Percentiles rank a stretch among this genome's conserved stretches.
These are phyloP conservation scores for Nemania abortiva DNA, from an alignment of 2,329 filamentous ascomycete species.

Conservation along the genomic window DNA sequence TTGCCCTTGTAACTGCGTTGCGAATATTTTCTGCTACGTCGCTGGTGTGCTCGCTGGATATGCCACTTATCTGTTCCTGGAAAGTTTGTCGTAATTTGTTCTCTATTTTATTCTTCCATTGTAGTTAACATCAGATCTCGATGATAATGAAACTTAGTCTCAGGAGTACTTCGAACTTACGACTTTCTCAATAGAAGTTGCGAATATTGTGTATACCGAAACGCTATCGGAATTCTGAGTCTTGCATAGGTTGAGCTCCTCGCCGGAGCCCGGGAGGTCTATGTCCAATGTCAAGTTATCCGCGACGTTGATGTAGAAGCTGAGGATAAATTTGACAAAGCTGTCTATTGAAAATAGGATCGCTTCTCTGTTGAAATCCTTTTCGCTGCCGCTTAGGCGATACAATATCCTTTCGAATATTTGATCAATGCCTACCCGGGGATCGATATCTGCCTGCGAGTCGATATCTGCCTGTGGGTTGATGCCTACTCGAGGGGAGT, in stretches of 20 bases:
- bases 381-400: not conserved
- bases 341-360: not conserved
- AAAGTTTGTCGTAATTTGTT: not conserved
- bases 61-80: not conserved
- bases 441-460: not conserved
- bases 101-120: not conserved
- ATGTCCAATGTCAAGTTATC: conserved; percentile 1
- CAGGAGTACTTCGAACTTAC: no score
- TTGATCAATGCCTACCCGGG: not conserved
- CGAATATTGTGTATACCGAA: not conserved
- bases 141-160: not conserved
- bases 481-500: not conserved
- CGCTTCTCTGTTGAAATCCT: not conserved
- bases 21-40: not conserved
- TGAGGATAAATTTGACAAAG: conserved; percentile 1
- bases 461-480: no score
- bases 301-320: not conserved
- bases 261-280: not conserved
- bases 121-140: not conserved
- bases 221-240: not conserved
- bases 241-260: not conserved
- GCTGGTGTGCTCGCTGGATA: not conserved
- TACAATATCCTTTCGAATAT: not conserved
- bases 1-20: not conserved
- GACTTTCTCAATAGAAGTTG: not conserved